A percentile compares a stretch with the other conserved stretches of the same genome.
Evolutionary conservation across 345 rosid genomes (phyloP).

Genomic region (Camelina sativa): DNA sequence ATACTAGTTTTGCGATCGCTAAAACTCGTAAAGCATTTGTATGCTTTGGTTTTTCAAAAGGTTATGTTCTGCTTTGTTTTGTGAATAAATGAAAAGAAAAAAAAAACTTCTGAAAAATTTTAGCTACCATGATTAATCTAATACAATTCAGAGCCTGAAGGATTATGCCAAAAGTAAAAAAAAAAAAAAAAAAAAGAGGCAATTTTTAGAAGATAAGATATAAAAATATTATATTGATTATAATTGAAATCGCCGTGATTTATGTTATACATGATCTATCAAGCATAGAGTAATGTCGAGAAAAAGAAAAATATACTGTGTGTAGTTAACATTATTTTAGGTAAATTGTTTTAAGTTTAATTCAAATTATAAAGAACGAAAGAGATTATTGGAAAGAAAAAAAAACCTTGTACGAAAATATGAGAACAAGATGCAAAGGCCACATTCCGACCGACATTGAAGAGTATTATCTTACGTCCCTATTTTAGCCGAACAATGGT

Average conservation of each 20-base stretch:
- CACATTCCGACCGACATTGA: background rate
- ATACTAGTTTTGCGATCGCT: background rate
- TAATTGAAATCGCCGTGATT: background rate
- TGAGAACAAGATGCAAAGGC: conserved; percentile 14
- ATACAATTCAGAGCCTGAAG: background rate
- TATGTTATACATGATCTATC: background rate
- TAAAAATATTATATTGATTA: background rate
- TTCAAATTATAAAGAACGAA: background rate
- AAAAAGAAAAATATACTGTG: background rate
- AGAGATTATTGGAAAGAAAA: background rate
- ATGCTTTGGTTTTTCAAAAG: background rate
- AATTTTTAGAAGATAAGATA: background rate
- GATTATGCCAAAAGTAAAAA: background rate
- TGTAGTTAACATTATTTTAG: background rate
- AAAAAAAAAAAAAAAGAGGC: background rate
- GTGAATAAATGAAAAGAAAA: background rate
- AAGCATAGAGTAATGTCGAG: background rate
- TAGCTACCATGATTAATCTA: background rate
- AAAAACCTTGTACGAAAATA: background rate
- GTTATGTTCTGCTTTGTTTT: no score
- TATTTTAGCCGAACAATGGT: conserved; percentile 23
- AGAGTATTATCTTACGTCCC: background rate
- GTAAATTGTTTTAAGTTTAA: background rate
- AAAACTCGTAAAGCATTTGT: background rate
- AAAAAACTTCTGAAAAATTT: background rate